Evolutionary conservation across 176 grass and related monocot genomes (phyloP), one percentile per base, ranked within the genome.

Genomic region (Thalia dealbata): DNA sequence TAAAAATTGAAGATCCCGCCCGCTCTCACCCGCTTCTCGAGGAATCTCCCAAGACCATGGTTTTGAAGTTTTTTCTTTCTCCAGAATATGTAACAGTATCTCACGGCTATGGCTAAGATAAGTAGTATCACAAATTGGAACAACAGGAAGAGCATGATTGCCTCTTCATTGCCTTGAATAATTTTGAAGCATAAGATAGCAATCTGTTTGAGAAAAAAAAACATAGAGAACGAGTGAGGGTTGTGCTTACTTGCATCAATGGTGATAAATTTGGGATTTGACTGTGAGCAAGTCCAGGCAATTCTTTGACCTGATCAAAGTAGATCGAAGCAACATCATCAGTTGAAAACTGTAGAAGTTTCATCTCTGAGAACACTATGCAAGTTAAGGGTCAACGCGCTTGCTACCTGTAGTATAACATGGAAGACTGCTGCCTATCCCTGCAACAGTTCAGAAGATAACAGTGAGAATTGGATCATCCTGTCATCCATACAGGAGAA

Each of bases 31-130:
- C 86, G 81, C 75, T 84, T 96, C 60, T 92, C 73, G 11, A 96
- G 71, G 79, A 96, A 92, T 50, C 86, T 86, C 50, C 52, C 72
- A 61, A 96, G 82, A 62, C 78, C 84, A 42, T 80, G 83, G 50
- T 64, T 61, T 84, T 84, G 79, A 72, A 96, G 82, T 75, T 86
- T 96, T 75, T 83, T 86, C 73, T 96, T 96, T 60, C 54, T 79
- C 92, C 92, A 96, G 76, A 96, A 90, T 38, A 86, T 32, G 38
- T 80, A 92, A 73, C 92, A 90, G 74, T 82, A 90, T 12, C 72
- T 32, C 59, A 90, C 70, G 73, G 70, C n/a, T 61, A 81, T 65
- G 8, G 13, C 86, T 84, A 80, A 30, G 65, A 85, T 69, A 16
- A 89, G 23, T 52, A 92, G 76, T 64, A 86, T 69, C 35, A 88